Evolutionary conservation across 495 filamentous ascomycete species (phyloP), one percentile per base, ranked within the genome.

Genomic region (Lindgomyces ingoldianus): DNA sequence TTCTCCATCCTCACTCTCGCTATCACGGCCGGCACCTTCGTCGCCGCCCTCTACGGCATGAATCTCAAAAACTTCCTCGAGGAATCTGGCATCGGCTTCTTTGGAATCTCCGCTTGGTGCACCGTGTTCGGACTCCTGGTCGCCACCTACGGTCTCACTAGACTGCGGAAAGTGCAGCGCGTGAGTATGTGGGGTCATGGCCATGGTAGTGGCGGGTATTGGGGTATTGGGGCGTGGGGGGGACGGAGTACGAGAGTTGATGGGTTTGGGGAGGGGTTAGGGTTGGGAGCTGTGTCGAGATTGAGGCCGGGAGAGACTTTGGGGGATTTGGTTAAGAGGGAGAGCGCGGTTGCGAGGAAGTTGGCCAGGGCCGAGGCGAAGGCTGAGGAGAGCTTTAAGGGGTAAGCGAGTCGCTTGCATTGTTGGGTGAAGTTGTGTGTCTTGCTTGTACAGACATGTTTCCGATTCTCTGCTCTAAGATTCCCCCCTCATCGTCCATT

Each of bases 41-140:
- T 96, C 72, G 94, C 94, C 26, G 91, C 91, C n/a, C 86, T 98
- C 12, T 98, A 98, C 80, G 94, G 94, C 68, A 97, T 97, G 93
- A 98, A 98, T 77, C 80, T 98, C 65, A 95, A 96, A 73, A 98
- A 98, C 76, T 98, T 98, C 75, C 88, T 98, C 65, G 94, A 98
- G 79, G 94, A 98, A 75, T 91, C 90, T n/a, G 86, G 91, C 74
- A 80, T 92, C 70, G 94, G 93, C 10, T 97, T 98, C 74, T 79
- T 81, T 26, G 85, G 82, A 45, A 86, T 98, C 64, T 89, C 86
- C 2, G 79, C 75, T 14, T 80, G 82, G 65, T 93, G 88, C 58
- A 81, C 89, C 60, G 76, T 88, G 52, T 86, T 94, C 75, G 89
- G 88, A 14, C 83, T 84, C 39, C 62, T 91, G 9, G 90, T 95